A percentile compares a stretch with the other conserved stretches of the same genome.
Conservation (phyloP, 2,329 filamentous ascomycete species). For the Metarhizium brunneum region DNA sequence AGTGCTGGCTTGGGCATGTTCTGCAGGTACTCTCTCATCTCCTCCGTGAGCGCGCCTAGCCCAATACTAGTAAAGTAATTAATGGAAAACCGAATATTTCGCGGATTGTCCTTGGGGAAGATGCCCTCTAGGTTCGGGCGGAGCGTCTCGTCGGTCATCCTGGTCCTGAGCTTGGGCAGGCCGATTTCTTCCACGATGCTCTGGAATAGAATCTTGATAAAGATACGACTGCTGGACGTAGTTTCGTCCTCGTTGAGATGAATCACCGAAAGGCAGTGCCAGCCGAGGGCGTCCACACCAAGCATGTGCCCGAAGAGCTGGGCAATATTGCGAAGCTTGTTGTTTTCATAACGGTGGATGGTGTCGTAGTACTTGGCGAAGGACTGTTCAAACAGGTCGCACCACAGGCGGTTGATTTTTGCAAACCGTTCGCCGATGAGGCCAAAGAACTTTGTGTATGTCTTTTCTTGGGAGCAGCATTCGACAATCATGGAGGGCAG, state of each 20-base stretch:
- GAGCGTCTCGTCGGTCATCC: constrained; percentile 69
- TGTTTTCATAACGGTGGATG: constrained; percentile 95
- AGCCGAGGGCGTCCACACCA: constrained; percentile 78
- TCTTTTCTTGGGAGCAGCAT: constrained; percentile 92
- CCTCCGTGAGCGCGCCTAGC: constrained; percentile 89
- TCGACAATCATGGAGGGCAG: constrained; percentile 96
- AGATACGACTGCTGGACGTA: constrained; percentile 92
- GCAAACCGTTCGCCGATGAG: constrained; percentile 90
- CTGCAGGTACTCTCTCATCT: constrained; percentile 84
- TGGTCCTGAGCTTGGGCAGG: constrained; percentile 66
- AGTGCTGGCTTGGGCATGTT: constrained; percentile 80
- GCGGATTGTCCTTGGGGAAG: constrained; percentile 81
- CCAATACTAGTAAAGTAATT: constrained; percentile 99
- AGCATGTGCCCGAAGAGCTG: constrained; percentile 91
- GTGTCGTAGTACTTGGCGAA: constrained; percentile 95
- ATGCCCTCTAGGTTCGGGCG: constrained; percentile 72
- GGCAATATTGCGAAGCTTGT: constrained; percentile 87
- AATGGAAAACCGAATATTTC: constrained; percentile 92
- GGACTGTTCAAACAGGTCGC: constrained; percentile 79
- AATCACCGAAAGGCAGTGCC: constrained; percentile 79
- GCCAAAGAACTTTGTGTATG: constrained; percentile 96
- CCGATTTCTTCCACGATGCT: constrained; percentile 82
- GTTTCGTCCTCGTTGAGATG: constrained; percentile 96
- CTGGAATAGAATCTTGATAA: constrained; percentile 96
- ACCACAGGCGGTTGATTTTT: constrained; percentile 93